Base-by-base conservation (phyloP, 2,329 filamentous ascomycete genomes). In the Teratosphaeria epicoccoides region DNA sequence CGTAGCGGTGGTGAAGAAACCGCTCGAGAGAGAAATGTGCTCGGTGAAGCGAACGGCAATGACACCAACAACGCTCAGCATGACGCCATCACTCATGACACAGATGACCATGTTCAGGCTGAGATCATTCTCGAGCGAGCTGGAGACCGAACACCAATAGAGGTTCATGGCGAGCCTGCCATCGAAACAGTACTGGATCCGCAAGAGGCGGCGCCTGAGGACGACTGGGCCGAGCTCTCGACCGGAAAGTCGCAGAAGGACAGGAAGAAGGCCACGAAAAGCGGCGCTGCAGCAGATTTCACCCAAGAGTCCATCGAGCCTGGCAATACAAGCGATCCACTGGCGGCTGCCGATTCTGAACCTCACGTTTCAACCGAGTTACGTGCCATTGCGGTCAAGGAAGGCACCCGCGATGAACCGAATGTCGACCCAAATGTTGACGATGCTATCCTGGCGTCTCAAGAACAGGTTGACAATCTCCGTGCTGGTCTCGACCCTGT, bases 211-310 rank as follows among this genome's bases (percentile, higher is more conserved):
- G 17, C 33, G n/a, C 33, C 33, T 17, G 55, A 58, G n/a, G 56
- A 60, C 17, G 54, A 58, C 10, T 61, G 53, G 53, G 47, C 58
- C 11, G 46, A 47, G 23, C 52, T 58, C 20, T 57, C 58, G 2
- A 49, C 52, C 24, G 68, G 69, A 56, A 62, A 61, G 53, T 65
- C 67, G 26, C 72, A 73, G 61, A 73, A 73, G 47, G 67, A 70
- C 24, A 72, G 71, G 59, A 70, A 70, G 47, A 73, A 73, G 54
- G 63, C 61, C 2, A 63, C 58, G 52, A 60, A 59, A 44, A 55
- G 52, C 45, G 52, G 51, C 2, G 55, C 55, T 10, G 45, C 44
- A 26, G 22, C 24, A 51, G 20, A 9, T 28, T 24, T 43, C 24
- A 28, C 17, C 14, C 43, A 5, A 43, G 49, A 20, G 6, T 17